Base-by-base conservation (phyloP, 2,329 filamentous ascomycete genomes). In the Stagonosporopsis tanaceti region DNA sequence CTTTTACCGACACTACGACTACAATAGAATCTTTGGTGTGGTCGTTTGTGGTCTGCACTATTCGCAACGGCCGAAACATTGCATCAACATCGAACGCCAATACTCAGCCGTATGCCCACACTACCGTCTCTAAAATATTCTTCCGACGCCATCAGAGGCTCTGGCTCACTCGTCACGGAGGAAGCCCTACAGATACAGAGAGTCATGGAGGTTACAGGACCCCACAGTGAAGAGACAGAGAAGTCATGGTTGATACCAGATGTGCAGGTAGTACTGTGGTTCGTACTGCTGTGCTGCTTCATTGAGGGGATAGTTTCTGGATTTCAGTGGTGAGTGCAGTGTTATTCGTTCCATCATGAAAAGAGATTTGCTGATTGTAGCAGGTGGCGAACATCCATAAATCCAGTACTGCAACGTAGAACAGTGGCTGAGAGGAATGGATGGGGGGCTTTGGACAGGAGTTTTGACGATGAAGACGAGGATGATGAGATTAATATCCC, bases 401-500 rank as follows among this genome's bases (percentile, higher is more conserved):
- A 8, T 14, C 1, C 14, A 14, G 11, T 20, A 1, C 4, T 5
- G 20, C 11, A 41, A 22, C 11, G 12, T 4, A 20, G 22, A 8
- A 14, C 11, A 22, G 25, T 3, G 3, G 9, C 6, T 2, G 28
- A 35, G 20, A 42, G 24, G 37, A 27, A 9, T 2, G 35, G 14
- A 1, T 1, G 3, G 4, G 14, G 17, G 8, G 8, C 20, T 17
- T 12, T 14, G 38, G 7, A 15, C 20, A 35, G 5, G 6, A n/a
- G n/a, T n/a, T n/a, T n/a, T n/a, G 15, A 28, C 15, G 27, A 34
- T 3, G 47, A 51, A 17, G 38, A 46, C n/a, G 47, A 51, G 9
- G 53, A 57, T 27, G 53, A 57, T 17, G 53, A 57, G 37, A 34
- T 9, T 3, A 57, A 57, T 9, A 51, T 47, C 3, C 47, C 53